Percentiles rank a stretch among this genome's conserved stretches.
Conservation (phyloP, 1,139 yeast genomes). For the Lodderomyces pseudojiufengensis region DNA sequence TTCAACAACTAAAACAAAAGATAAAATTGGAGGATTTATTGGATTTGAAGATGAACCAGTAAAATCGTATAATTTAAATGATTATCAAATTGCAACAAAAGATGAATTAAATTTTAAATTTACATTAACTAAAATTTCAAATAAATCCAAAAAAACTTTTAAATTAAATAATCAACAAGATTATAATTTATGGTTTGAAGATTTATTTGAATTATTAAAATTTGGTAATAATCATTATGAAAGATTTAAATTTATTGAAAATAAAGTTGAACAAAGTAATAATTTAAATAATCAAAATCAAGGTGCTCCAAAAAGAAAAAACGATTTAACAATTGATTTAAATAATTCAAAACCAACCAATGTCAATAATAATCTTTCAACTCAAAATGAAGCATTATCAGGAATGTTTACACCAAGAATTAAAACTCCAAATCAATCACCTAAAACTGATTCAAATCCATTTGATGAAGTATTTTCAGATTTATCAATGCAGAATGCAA, state of each 20-base stretch:
- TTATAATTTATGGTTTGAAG: constrained; percentile 35
- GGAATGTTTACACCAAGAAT: constrained; percentile 41
- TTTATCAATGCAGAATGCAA: too few species aligned
- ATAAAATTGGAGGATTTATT: constrained; percentile 41
- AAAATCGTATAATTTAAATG: constrained; percentile 44
- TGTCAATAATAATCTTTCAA: too few species aligned
- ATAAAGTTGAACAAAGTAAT: constrained; percentile 7
- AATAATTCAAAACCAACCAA: constrained; percentile 9
- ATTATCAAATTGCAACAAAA: constrained; percentile 31
- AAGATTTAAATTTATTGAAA: constrained; percentile 32
- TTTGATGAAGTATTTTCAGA: constrained; percentile 32
- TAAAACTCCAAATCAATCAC: constrained; percentile 29
- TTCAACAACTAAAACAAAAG: constrained; percentile 18
- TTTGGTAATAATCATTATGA: constrained; percentile 33
- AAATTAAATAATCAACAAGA: constrained; percentile 34
- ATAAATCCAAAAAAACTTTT: constrained; percentile 34
- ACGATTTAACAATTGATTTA: not conserved
- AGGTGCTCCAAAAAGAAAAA: not conserved
- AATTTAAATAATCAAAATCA: not conserved
- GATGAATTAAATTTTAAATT: constrained; percentile 36
- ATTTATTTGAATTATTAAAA: constrained; percentile 36
- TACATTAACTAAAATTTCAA: constrained; percentile 27
- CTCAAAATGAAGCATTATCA: too few species aligned
- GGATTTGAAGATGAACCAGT: constrained; percentile 40
- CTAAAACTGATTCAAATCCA: constrained; percentile 31